phyloP scores from a whole-genome alignment of 1,284 basidiomycete genomes.

The Cryptococcus amylolentus region DNA sequence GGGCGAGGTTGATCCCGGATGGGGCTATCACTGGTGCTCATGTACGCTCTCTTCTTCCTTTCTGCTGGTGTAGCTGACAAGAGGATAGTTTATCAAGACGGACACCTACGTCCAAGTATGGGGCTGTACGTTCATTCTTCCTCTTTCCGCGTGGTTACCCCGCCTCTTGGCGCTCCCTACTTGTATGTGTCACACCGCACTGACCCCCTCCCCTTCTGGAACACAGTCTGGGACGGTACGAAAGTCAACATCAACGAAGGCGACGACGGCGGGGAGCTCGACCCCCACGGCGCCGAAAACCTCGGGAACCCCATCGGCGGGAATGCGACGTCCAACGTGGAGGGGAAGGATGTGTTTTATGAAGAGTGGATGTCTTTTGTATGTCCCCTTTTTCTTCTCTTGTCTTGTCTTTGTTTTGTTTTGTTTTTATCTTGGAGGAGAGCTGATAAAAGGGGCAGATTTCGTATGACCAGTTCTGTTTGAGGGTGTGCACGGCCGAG shows the following conservation, averaged over 20 bases:
- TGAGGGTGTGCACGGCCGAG: slow-evolving; percentile 50
- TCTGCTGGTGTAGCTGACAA: neutral
- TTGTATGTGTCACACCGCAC: neutral
- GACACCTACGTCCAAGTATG: slow-evolving; percentile 52
- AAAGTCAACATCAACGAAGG: slow-evolving; percentile 39
- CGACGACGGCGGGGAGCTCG: slow-evolving; percentile 53
- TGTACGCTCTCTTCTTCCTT: slow-evolving; percentile 19
- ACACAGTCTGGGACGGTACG: slow-evolving; percentile 44
- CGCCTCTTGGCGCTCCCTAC: neutral
- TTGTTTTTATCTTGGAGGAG: too few species aligned
- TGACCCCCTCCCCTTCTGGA: neutral
- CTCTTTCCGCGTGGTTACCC: neutral
- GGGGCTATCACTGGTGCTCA: slow-evolving; percentile 44
- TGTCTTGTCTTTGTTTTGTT: too few species aligned
- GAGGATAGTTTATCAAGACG: slow-evolving; percentile 41
- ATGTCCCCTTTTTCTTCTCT: neutral
- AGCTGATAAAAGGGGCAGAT: neutral
- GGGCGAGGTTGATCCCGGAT: slow-evolving; percentile 44
- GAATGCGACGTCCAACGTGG: slow-evolving; percentile 55
- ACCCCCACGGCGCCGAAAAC: slow-evolving; percentile 53
- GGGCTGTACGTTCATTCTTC: slow-evolving; percentile 27
- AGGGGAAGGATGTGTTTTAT: slow-evolving; percentile 53
- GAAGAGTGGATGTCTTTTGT: slow-evolving; percentile 52
- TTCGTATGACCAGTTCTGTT: slow-evolving; percentile 48
- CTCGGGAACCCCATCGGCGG: slow-evolving; percentile 56